phyloP scores from a whole-genome alignment of 345 rosid species.

The Rhodamnia argentea region DNA sequence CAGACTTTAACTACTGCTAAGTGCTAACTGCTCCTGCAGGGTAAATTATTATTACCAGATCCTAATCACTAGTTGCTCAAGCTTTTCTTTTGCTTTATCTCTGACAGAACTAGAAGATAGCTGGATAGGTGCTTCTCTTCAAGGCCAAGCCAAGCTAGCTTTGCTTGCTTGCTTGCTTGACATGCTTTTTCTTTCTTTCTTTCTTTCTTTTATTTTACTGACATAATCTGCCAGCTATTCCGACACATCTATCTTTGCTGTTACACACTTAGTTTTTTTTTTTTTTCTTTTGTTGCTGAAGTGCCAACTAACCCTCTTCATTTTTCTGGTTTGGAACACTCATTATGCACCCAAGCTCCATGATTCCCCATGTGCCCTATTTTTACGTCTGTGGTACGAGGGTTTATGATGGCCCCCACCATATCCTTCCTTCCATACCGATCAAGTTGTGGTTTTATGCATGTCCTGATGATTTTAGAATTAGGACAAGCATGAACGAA shows the following conservation, averaged over 20 bases:
- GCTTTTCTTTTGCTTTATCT: background rate
- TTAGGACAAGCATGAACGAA: background rate
- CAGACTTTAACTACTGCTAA: slow-evolving; percentile 42
- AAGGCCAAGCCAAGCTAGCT: slow-evolving; percentile 55
- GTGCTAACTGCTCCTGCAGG: slow-evolving; percentile 49
- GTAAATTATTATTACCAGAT: slow-evolving; percentile 44
- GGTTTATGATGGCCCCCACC: background rate
- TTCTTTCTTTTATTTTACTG: slow-evolving; percentile 21
- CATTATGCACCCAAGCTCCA: slow-evolving; percentile 15
- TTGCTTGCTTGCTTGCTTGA: slow-evolving; percentile 27
- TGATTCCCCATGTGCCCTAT: background rate
- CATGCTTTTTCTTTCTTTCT: background rate
- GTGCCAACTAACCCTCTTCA: background rate
- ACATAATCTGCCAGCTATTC: slow-evolving; percentile 66
- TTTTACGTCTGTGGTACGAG: background rate
- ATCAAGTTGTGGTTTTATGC: background rate
- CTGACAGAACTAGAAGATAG: background rate
- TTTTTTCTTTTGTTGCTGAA: background rate
- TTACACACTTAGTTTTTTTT: slow-evolving; percentile 54
- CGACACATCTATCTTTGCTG: slow-evolving; percentile 57
- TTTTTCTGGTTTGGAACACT: slow-evolving; percentile 5
- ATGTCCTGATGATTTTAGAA: background rate
- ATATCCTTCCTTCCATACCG: background rate
- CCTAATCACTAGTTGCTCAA: background rate
- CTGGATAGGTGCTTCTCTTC: slow-evolving; percentile 40